Conservation (phyloP, 495 filamentous ascomycete genomes). For the Oleoguttula mirabilis region DNA sequence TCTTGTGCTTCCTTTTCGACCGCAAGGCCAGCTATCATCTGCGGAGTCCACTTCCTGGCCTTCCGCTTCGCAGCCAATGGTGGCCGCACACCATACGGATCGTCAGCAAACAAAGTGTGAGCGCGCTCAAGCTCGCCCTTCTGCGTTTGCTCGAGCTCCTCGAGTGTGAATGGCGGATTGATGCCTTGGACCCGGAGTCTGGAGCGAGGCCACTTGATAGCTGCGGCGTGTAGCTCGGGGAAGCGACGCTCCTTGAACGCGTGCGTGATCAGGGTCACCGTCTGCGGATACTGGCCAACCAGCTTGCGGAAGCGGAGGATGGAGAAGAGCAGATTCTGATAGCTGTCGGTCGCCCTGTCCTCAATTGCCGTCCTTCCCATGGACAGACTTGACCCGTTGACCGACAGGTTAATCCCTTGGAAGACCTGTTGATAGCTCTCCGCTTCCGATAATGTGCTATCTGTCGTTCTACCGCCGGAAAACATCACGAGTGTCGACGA, state of each 20-base stretch:
- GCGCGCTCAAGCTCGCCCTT: slow-evolving; percentile 21
- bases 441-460: slow-evolving; percentile 22
- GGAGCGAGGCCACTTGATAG: slow-evolving; percentile 26
- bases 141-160: slow-evolving; percentile 20
- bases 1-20: slow-evolving; percentile 3
- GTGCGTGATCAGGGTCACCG: slow-evolving; percentile 28
- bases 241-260: slow-evolving; percentile 31
- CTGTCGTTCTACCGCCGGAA: slow-evolving; percentile 26
- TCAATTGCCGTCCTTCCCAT: slow-evolving; percentile 15
- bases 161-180: slow-evolving; percentile 24
- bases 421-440: slow-evolving; percentile 24
- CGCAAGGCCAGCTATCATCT: not conserved
- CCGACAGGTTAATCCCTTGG: not conserved
- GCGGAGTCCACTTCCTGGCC: slow-evolving; percentile 20
- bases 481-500: slow-evolving; percentile 22
- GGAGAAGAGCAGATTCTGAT: slow-evolving; percentile 33
- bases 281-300: slow-evolving; percentile 23
- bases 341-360: slow-evolving; percentile 30
- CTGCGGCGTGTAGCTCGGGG: slow-evolving; percentile 26
- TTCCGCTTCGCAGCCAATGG: slow-evolving; percentile 23
- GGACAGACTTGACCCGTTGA: not conserved
- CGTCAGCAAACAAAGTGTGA: slow-evolving; percentile 19
- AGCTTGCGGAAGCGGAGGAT: slow-evolving; percentile 24
- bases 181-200: slow-evolving; percentile 26
- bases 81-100: slow-evolving; percentile 22